These are phyloP conservation scores for Dothideomycetidae sp. DNA, from an alignment of 2,329 filamentous ascomycete species.

Conservation along the genomic window DNA sequence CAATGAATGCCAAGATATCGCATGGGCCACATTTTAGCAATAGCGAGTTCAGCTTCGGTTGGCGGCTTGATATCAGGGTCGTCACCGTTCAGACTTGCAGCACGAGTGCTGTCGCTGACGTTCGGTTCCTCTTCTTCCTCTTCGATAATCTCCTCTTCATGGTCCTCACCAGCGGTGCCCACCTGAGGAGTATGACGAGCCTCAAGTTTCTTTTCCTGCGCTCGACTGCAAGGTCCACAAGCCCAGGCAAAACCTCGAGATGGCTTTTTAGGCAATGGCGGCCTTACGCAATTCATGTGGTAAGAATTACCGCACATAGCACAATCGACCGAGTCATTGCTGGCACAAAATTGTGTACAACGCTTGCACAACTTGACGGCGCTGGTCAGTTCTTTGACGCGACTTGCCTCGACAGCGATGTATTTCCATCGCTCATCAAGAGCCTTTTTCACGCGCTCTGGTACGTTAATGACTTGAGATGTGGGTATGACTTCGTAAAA, in stretches of 20 bases:
- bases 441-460: conserved; percentile 85
- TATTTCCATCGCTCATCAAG: conserved; percentile 94
- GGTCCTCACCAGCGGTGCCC: conserved; percentile 38
- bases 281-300: conserved; percentile 95
- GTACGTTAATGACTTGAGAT: conserved; percentile 85
- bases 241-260: conserved; percentile 97
- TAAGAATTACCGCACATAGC: conserved; percentile 90
- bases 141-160: conserved; percentile 49
- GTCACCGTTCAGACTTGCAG: conserved; percentile 32
- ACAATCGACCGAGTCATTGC: conserved; percentile 90
- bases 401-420: conserved; percentile 83
- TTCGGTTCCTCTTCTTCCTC: conserved; percentile 54
- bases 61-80: conserved; percentile 46
- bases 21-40: conserved; percentile 92
- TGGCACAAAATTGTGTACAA: conserved; percentile 82
- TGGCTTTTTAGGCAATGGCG: conserved; percentile 85
- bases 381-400: conserved; percentile 88
- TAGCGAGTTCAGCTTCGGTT: conserved; percentile 78
- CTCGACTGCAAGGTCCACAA: conserved; percentile 86
- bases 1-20: conserved; percentile 92
- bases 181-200: conserved; percentile 71
- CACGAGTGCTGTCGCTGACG: conserved; percentile 48
- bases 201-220: conserved; percentile 86
- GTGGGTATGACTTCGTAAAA: conserved; percentile 96
- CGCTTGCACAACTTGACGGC: conserved; percentile 93